Percentiles rank a stretch among this genome's conserved stretches.
Conservation (phyloP, 305 asterid species). For the Fraxinus dipetala region DNA sequence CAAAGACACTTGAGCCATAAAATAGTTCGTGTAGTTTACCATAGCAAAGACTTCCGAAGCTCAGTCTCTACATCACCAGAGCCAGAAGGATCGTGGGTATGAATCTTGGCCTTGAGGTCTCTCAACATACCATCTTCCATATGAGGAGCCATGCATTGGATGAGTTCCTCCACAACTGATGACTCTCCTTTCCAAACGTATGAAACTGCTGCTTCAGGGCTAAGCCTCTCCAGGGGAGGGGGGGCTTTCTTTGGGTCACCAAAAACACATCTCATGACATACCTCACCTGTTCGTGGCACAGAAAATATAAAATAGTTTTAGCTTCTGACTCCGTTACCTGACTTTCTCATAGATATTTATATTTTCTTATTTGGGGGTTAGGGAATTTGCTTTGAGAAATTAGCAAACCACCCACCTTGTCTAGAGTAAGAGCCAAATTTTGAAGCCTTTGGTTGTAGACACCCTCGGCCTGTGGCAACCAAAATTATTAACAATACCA, state of each 20-base stretch:
- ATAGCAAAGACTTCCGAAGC: conserved; percentile 76
- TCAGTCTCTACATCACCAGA: conserved; percentile 53
- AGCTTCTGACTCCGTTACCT: background rate
- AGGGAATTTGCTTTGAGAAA: background rate
- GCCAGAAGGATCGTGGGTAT: conserved; percentile 77
- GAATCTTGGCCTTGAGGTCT: conserved; percentile 72
- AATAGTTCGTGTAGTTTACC: conserved; percentile 46
- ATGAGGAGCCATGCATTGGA: conserved; percentile 79
- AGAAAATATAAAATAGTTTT: conserved; percentile 4
- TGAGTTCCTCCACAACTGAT: conserved; percentile 88
- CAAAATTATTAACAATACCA: conserved; percentile 14
- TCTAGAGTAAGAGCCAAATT: conserved; percentile 96
- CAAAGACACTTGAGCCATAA: conserved; percentile 1
- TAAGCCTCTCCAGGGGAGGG: conserved; percentile 89
- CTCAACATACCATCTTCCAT: conserved; percentile 57
- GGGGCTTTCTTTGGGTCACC: conserved; percentile 96
- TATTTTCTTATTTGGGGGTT: background rate
- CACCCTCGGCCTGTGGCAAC: conserved; percentile 89
- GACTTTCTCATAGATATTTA: background rate
- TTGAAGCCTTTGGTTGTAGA: conserved; percentile 94
- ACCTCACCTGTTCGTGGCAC: conserved; percentile 69
- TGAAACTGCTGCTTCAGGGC: conserved; percentile 68
- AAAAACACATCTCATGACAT: conserved; percentile 91
- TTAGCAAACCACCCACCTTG: conserved; percentile 54
- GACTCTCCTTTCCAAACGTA: conserved; percentile 89